Base-by-base conservation (phyloP, 2,329 filamentous ascomycete genomes). In the Sarocladium oryzae region DNA sequence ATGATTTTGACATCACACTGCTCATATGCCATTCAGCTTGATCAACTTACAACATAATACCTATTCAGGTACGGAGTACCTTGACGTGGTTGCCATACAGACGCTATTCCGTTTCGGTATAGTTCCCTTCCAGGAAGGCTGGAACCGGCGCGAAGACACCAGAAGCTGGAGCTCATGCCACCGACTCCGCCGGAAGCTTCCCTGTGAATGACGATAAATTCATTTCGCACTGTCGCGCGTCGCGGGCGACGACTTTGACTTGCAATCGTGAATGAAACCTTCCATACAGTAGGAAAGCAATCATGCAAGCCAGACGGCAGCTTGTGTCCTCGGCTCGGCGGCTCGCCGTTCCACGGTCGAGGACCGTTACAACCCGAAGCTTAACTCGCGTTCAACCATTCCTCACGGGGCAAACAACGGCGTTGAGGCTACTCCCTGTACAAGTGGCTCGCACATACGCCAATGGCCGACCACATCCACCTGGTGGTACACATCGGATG, bases 401-500 rank as follows among this genome's bases (percentile, higher is more conserved):
- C 16, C 13, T 43, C 13, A 4, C 15, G 11, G 24, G 43, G 5
- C 24, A 37, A 9, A 53, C 54, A 10, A 61, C 58, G 49, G 46
- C 55, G 43, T 32, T 59, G 16, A 58, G 58, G 49, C 52, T 73
- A 15, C 58, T 73, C 5, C 73, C 78, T 3, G 63, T 64, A 9
- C 58, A 67, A 35, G 58, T 69, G 13, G 58, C 69, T 11, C 76
- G 84, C 51, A 67, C 62, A 45, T 88, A 87, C 69, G 78, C 84
- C 53, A 84, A 83, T 74, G 85, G 87, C 61, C 76, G 86, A 54
- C 88, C 90, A 55, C 89, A 93, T 57, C 91, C 90, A 1, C 90
- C 92, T 0, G 92, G 92, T 49, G 91, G 91, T 52, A 96, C 90
- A 1, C 89, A 96, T 69, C 87, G 86, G 57, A 97, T 97, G 91